Base-by-base conservation (phyloP, 2,329 filamentous ascomycete genomes). In the Epichloe coenophiala region DNA sequence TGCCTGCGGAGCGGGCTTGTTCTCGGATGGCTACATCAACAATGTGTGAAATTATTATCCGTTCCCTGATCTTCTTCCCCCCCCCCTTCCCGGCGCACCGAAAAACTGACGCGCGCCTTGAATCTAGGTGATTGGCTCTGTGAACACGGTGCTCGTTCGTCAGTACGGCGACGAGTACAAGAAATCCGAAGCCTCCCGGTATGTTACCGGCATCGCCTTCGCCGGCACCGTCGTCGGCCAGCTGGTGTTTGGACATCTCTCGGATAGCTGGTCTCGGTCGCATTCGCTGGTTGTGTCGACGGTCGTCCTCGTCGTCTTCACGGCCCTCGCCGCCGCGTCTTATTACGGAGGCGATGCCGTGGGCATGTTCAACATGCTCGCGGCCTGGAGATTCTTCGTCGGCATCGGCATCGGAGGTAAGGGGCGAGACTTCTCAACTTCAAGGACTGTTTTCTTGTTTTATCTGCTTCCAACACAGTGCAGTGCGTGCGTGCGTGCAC, bases 1-100 rank as follows among this genome's bases (percentile, higher is more conserved):
- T 58, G 89, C 89, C 42, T 95, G 88, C 61, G 90, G 90, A 56
- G 86, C 89, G 48, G 90, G 90, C 60, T 75, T 95, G 2, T 95
- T 95, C 68, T 89, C 84, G 23, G 90, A 95, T 65, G 90, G 90
- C 17, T 95, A 95, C 65, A 79, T 95, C 63, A 94, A 95, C 68
- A 88, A 87, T 88, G 9, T 31, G 9, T 31, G 27, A 1, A 8
- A 27, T n/a, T 8, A 27, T 27, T 3, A 23, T 23, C 21, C 23
- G 6, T 7, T 7, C 8, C 23, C 23, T 27, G 2, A 27, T 27
- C 23, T 8, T 3, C 5, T 1, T 8, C 1, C 6, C 19, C 19
- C 69, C n/a, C n/a, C n/a, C n/a, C n/a, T n/a, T n/a, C 23, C 12
- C 1, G 23, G 17, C 17, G 17, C 17, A 17, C 17, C 17, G 17